These are phyloP conservation scores for Leccinum imitatum DNA, from an alignment of 768 basidiomycete species.

Conservation along the genomic window DNA sequence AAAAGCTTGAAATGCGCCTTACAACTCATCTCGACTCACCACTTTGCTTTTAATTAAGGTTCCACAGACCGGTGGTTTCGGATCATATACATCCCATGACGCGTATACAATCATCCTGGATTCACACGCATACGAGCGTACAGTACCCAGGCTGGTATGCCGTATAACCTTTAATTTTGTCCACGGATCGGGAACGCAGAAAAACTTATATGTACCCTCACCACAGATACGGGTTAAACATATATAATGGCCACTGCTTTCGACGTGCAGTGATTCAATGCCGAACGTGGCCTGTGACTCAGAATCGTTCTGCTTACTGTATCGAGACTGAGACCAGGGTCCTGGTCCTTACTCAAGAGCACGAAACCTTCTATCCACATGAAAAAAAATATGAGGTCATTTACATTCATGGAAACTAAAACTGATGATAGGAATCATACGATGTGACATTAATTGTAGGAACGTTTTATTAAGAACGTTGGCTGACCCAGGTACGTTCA, in stretches of 20 bases:
- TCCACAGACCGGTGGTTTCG: background rate
- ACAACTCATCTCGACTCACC: background rate
- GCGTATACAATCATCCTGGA: background rate
- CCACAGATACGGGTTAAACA: background rate
- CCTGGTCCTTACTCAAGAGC: background rate
- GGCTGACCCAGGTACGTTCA: background rate
- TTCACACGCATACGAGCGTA: background rate
- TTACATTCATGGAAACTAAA: background rate
- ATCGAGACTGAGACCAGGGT: background rate
- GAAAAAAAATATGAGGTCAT: background rate
- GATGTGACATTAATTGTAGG: background rate
- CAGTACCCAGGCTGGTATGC: background rate
- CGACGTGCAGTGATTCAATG: background rate
- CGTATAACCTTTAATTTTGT: background rate
- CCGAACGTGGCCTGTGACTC: background rate
- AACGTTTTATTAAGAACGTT: background rate
- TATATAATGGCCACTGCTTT: background rate
- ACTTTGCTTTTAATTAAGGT: background rate
- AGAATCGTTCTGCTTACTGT: background rate
- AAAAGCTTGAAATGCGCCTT: background rate
- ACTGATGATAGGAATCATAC: background rate
- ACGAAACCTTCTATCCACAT: background rate
- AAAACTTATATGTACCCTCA: background rate
- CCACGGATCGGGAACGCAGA: background rate
- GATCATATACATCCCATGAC: background rate